These are phyloP conservation scores for Backusella macrospora DNA, from an alignment of 192 early-diverging fungal species.

Conservation along the genomic window DNA sequence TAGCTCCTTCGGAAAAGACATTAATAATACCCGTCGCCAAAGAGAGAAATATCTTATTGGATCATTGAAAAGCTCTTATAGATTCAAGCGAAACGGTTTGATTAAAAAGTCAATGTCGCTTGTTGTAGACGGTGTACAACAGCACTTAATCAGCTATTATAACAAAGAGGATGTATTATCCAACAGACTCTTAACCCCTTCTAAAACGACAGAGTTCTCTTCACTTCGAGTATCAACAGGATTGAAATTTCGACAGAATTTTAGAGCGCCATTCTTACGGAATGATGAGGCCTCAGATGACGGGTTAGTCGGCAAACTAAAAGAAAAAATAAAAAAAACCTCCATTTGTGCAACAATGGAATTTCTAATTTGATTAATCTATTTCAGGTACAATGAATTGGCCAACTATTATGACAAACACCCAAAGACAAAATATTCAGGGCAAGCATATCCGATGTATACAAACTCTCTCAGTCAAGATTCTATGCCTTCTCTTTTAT, in stretches of 20 bases:
- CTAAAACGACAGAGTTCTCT: constrained; percentile 47
- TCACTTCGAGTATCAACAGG: constrained; percentile 58
- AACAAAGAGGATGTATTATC: constrained; percentile 59
- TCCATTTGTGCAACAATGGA: neutral
- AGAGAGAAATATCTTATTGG: constrained; percentile 56
- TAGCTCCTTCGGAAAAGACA: neutral
- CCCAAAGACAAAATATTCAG: constrained; percentile 3
- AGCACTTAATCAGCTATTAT: constrained; percentile 62
- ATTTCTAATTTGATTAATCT: neutral
- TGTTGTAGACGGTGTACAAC: constrained; percentile 59
- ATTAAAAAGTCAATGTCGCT: constrained; percentile 84
- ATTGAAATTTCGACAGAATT: constrained; percentile 57
- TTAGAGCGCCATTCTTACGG: constrained; percentile 47
- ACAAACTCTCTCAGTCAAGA: neutral
- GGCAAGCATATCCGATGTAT: neutral
- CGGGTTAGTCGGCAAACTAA: constrained; percentile 10
- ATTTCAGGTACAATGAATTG: constrained; percentile 7
- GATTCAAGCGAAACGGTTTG: constrained; percentile 63
- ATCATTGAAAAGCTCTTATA: constrained; percentile 54
- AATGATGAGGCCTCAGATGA: constrained; percentile 19
- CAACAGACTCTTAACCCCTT: constrained; percentile 52
- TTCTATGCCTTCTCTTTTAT: neutral
- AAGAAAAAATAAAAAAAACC: neutral
- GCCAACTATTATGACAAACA: neutral
- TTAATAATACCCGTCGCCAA: constrained; percentile 24